Evolutionary conservation across 176 grass and related monocot species (phyloP), one percentile per base, ranked within the genome.

Genomic region (Rhynchospora pubera): DNA sequence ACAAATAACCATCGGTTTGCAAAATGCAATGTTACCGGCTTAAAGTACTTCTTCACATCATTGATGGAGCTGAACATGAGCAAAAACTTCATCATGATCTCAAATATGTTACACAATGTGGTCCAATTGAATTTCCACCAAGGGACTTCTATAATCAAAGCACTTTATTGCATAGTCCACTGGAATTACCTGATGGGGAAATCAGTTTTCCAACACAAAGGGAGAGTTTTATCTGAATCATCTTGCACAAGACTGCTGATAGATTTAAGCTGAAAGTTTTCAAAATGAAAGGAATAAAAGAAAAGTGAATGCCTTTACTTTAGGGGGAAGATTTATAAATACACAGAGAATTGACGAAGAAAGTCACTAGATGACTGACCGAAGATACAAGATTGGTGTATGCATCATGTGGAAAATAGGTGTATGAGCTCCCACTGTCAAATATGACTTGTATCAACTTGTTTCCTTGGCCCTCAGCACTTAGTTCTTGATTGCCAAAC

Each of bases 381-480:
- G 86, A 87, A 66, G 89, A 80, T 53, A 94, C 52, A 65, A 99
- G 50, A 30, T 91, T 89, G 73, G 70, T 78, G 58, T 95, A 99
- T 85, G 91, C 88, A 87, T 96, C 93, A 89, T 89, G 75, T 86
- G 93, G 91, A 80, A 99, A 90, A 87, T 93, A 99, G 6, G 96
- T 95, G 73, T 99, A 99, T 19, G 93, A 95, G 80, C 96, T 99
- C 57, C 96, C 96, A 23, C 92, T 93, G 72, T 99, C 96, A 89
- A 99, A 99, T 48, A 99, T 91, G 15, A 95, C 86, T 86, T 91
- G 92, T 50, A 93, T 59, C 4, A 86, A 79, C 64, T 90, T 91
- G 74, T 78, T 81, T 91, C 79, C 47, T 67, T 85, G 82, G 22
- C 55, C 67, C 26, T 59, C 84, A 14, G 57, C 62, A 57, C 52